phyloP scores from a whole-genome alignment of 2,329 filamentous ascomycete genomes.

The Botrytis fabae region DNA sequence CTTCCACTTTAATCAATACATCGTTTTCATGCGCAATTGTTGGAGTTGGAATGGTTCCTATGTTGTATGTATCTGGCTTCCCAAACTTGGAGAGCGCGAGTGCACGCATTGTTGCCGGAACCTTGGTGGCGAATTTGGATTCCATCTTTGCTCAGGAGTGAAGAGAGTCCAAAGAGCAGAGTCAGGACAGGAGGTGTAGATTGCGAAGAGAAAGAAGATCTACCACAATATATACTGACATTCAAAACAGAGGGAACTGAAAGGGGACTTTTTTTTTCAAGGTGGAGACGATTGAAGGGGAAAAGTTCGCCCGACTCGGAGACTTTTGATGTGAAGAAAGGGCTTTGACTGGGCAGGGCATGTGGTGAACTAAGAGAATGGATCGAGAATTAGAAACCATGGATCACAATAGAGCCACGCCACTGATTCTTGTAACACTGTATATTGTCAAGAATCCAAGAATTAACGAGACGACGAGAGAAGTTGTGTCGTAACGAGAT shows the following conservation, averaged over 20 bases:
- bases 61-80: constrained; percentile 38
- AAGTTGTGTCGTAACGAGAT: not conserved
- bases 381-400: not conserved
- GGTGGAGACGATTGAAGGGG: not conserved
- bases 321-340: constrained; percentile 1
- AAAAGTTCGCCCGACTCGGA: not conserved
- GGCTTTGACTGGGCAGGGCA: not conserved
- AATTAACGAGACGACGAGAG: not conserved
- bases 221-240: not conserved
- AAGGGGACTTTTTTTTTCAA: not conserved
- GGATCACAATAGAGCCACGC: not conserved
- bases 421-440: not conserved
- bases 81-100: constrained; percentile 32
- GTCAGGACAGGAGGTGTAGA: not conserved
- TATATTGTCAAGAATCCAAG: not conserved
- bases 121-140: constrained; percentile 28
- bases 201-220: not conserved
- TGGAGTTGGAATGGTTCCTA: constrained; percentile 48
- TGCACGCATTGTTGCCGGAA: constrained; percentile 35
- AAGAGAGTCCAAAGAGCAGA: not conserved
- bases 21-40: constrained; percentile 47
- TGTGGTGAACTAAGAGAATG: not conserved
- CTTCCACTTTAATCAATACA: constrained; percentile 48
- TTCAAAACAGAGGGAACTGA: not conserved
- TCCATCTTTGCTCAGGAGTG: not conserved